Evolutionary conservation across 345 rosid genomes (phyloP).

Genomic region (Bruguiera parviflora): DNA sequence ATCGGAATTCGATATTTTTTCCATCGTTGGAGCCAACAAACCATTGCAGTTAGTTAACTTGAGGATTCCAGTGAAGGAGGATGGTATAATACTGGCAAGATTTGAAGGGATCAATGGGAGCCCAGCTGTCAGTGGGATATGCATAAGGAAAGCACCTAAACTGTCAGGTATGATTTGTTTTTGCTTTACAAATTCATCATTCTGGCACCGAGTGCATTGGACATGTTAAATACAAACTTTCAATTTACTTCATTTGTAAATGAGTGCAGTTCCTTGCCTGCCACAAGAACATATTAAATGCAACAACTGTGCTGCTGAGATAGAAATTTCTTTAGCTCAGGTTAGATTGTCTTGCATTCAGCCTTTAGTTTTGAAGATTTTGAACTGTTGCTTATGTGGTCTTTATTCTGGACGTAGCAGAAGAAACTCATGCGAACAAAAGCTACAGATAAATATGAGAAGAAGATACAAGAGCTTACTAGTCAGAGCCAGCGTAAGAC

Average conservation of each 20-base stretch:
- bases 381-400: constrained; percentile 17
- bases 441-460: constrained; percentile 77
- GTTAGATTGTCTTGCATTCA: constrained; percentile 34
- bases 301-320: constrained; percentile 58
- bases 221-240: constrained; percentile 12
- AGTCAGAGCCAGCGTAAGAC: constrained; percentile 62
- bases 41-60: constrained; percentile 69
- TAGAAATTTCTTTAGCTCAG: constrained; percentile 70
- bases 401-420: constrained; percentile 42
- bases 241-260: constrained; percentile 13
- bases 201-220: not conserved
- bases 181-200: constrained; percentile 7
- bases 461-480: constrained; percentile 72
- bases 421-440: constrained; percentile 69
- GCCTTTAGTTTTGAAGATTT: constrained; percentile 11
- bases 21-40: constrained; percentile 76
- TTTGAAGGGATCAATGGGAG: constrained; percentile 78
- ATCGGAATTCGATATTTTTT: constrained; percentile 79
- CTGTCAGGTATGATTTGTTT: constrained; percentile 40
- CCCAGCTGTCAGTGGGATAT: constrained; percentile 74
- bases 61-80: constrained; percentile 62
- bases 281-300: constrained; percentile 66
- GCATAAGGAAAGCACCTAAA: constrained; percentile 68
- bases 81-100: constrained; percentile 52
- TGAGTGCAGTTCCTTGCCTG: constrained; percentile 43